Evolutionary conservation across 306 rosid species (phyloP).

Genomic region (Trifolium fragiferum): DNA sequence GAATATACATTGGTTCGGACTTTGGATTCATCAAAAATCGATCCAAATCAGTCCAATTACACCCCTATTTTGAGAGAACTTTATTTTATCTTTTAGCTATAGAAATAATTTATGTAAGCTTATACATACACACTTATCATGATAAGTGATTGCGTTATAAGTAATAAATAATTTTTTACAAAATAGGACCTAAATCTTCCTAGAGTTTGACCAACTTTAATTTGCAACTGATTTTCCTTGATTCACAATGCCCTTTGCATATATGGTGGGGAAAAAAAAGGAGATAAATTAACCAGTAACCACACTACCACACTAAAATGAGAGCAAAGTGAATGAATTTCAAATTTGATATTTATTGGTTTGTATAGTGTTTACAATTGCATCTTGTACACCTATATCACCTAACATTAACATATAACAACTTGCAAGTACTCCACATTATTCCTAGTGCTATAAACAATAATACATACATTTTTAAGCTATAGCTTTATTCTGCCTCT

Average conservation of each 20-base stretch:
- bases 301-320: neutral
- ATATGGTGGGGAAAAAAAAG: neutral
- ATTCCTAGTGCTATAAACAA: slow-evolving; percentile 51
- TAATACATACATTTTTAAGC: slow-evolving; percentile 47
- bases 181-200: too few species aligned
- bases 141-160: too few species aligned
- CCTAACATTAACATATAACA: slow-evolving; percentile 38
- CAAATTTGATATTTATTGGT: slow-evolving; percentile 30
- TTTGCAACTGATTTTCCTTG: neutral
- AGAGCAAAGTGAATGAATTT: slow-evolving; percentile 21
- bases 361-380: slow-evolving; percentile 34
- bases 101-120: too few species aligned
- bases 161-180: too few species aligned
- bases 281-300: slow-evolving; percentile 1
- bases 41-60: too few species aligned
- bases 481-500: slow-evolving; percentile 39
- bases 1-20: too few species aligned
- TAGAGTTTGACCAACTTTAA: too few species aligned
- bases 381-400: slow-evolving; percentile 25
- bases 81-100: too few species aligned
- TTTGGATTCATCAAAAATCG: too few species aligned
- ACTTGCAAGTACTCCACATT: slow-evolving; percentile 41
- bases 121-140: too few species aligned
- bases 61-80: too few species aligned
- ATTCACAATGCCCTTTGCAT: neutral